These are phyloP conservation scores for Zasmidium citrigriseum DNA, from an alignment of 2,329 filamentous ascomycete genomes.

Conservation along the genomic window DNA sequence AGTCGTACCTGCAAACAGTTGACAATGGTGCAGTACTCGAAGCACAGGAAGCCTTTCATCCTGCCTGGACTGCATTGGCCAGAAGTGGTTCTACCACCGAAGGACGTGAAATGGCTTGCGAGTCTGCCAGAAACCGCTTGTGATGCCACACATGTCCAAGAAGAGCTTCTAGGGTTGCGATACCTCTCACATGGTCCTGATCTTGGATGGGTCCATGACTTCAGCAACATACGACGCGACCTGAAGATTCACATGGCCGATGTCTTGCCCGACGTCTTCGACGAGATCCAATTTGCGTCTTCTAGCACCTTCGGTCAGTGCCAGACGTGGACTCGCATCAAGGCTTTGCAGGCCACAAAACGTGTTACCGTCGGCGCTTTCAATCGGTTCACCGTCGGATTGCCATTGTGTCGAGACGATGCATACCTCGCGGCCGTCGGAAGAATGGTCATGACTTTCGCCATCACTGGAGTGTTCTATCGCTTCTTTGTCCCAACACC, in stretches of 20 bases:
- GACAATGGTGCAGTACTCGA: background rate
- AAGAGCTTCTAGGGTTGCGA: slow-evolving; percentile 12
- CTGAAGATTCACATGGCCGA: slow-evolving; percentile 16
- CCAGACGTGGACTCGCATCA: slow-evolving; percentile 8
- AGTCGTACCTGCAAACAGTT: background rate
- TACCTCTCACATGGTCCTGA: slow-evolving; percentile 13
- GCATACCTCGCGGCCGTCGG: slow-evolving; percentile 5
- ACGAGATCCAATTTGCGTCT: slow-evolving; percentile 6
- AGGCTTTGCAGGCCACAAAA: slow-evolving; percentile 3
- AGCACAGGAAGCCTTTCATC: slow-evolving; percentile 10
- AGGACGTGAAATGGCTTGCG: slow-evolving; percentile 9
- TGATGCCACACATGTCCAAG: slow-evolving; percentile 6
- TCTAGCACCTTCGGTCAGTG: background rate
- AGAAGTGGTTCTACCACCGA: slow-evolving; percentile 18
- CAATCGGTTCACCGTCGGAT: slow-evolving; percentile 19
- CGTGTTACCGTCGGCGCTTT: slow-evolving; percentile 17
- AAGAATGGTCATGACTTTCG: slow-evolving; percentile 11
- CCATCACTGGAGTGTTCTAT: slow-evolving; percentile 11
- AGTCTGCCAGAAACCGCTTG: slow-evolving; percentile 11
- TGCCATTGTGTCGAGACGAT: slow-evolving; percentile 12
- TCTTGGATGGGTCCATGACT: slow-evolving; percentile 11
- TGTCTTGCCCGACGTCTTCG: slow-evolving; percentile 13
- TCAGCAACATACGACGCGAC: slow-evolving; percentile 17
- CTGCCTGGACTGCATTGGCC: slow-evolving; percentile 13
- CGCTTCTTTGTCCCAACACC: slow-evolving; percentile 2